These are phyloP conservation scores for Pochonia chlamydosporia DNA, from an alignment of 2,329 filamentous ascomycete genomes.

Conservation along the genomic window DNA sequence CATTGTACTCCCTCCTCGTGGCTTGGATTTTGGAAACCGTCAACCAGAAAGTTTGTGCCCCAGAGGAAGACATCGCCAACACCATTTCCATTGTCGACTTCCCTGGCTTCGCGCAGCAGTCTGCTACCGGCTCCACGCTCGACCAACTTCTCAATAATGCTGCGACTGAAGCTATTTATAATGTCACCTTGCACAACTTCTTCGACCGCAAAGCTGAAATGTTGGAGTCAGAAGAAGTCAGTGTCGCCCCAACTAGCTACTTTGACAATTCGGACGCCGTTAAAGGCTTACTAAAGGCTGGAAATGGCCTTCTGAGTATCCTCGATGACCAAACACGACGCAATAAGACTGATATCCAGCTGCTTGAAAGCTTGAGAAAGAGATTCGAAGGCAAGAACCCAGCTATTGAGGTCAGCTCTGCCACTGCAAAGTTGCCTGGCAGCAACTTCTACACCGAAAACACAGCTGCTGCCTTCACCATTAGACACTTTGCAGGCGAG, in stretches of 20 bases:
- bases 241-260: conserved; percentile 85
- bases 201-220: conserved; percentile 92
- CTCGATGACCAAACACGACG: conserved; percentile 92
- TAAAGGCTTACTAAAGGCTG: conserved; percentile 82
- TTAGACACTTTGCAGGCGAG: conserved; percentile 94
- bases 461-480: conserved; percentile 72
- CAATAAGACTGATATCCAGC: conserved; percentile 80
- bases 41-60: conserved; percentile 82
- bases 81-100: conserved; percentile 95
- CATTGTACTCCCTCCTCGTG: conserved; percentile 87
- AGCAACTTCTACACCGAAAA: conserved; percentile 89
- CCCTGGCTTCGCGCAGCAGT: conserved; percentile 83
- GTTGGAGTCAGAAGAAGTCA: conserved; percentile 89
- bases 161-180: conserved; percentile 86
- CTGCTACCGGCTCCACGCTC: conserved; percentile 75
- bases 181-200: conserved; percentile 89
- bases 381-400: conserved; percentile 93
- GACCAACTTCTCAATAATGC: conserved; percentile 95
- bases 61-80: conserved; percentile 84
- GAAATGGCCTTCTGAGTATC: conserved; percentile 89
- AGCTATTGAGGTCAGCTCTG: conserved; percentile 72
- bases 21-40: conserved; percentile 90
- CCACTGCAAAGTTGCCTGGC: conserved; percentile 72
- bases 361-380: conserved; percentile 85
- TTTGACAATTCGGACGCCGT: conserved; percentile 97